Conservation (phyloP, 2,329 filamentous ascomycete genomes). For the Talaromyces rugulosus region DNA sequence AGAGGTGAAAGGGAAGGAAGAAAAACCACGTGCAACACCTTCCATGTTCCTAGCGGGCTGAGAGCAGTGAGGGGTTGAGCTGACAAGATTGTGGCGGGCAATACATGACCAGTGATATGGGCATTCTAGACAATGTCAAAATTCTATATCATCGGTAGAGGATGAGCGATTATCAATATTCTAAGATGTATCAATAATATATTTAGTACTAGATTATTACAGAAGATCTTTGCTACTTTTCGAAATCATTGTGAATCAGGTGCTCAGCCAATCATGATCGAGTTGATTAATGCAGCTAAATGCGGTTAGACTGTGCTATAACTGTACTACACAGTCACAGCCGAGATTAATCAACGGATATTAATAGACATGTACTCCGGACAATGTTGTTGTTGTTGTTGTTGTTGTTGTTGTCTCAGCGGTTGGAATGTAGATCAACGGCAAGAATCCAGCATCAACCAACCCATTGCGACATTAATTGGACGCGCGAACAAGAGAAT, state of each 20-base stretch:
- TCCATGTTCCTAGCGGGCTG: too few species aligned
- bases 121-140: too few species aligned
- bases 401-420: neutral
- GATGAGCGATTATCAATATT: too few species aligned
- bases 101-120: neutral
- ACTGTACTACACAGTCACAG: neutral
- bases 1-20: neutral
- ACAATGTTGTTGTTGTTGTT: neutral
- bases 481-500: too few species aligned
- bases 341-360: too few species aligned
- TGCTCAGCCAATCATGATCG: neutral
- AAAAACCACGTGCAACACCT: too few species aligned
- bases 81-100: neutral
- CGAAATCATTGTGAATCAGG: neutral
- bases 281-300: too few species aligned
- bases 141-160: too few species aligned
- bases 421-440: neutral
- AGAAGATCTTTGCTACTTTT: neutral
- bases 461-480: too few species aligned
- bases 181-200: too few species aligned
- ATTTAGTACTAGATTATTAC: too few species aligned
- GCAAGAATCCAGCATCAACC: neutral
- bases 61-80: neutral
- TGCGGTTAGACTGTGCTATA: neutral
- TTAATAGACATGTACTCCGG: too few species aligned